phyloP scores from a whole-genome alignment of 2,329 filamentous ascomycete genomes.

The Thermoascus crustaceus region DNA sequence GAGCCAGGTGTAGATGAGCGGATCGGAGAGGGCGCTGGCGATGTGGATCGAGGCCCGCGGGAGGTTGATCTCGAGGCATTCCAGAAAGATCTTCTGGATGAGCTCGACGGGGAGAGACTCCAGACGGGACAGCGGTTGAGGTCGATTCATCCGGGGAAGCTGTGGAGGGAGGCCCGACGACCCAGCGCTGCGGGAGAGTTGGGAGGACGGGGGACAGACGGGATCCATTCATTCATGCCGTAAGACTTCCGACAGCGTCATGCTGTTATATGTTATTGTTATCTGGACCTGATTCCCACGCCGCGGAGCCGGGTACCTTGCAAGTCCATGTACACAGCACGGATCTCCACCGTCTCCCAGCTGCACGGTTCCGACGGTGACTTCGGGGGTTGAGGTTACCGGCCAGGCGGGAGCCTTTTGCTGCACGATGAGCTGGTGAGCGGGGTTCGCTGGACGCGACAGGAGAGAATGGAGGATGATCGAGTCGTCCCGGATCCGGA shows the following conservation, averaged over 20 bases:
- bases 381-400: no score
- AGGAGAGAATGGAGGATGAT: no score
- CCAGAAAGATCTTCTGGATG: slow-evolving; percentile 45
- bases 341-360: no score
- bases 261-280: no score
- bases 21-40: slow-evolving; percentile 31
- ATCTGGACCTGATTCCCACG: no score
- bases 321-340: no score
- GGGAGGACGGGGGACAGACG: not conserved
- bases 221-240: slow-evolving; percentile 1
- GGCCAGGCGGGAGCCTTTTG: not conserved
- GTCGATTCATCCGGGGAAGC: not conserved
- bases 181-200: not conserved
- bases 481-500: no score
- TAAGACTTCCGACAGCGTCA: no score
- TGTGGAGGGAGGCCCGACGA: not conserved
- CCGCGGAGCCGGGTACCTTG: no score
- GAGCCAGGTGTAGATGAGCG: slow-evolving; percentile 36
- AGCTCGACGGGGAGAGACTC: slow-evolving; percentile 43
- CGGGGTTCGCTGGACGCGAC: not conserved
- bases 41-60: slow-evolving; percentile 37
- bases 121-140: slow-evolving; percentile 20
- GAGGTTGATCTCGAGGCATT: slow-evolving; percentile 41
- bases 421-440: slow-evolving; percentile 1
- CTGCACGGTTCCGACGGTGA: not conserved